A percentile compares a stretch with the other conserved stretches of the same genome.
phyloP scores from a whole-genome alignment of 306 rosid genomes.

The Castanospermum australe region DNA sequence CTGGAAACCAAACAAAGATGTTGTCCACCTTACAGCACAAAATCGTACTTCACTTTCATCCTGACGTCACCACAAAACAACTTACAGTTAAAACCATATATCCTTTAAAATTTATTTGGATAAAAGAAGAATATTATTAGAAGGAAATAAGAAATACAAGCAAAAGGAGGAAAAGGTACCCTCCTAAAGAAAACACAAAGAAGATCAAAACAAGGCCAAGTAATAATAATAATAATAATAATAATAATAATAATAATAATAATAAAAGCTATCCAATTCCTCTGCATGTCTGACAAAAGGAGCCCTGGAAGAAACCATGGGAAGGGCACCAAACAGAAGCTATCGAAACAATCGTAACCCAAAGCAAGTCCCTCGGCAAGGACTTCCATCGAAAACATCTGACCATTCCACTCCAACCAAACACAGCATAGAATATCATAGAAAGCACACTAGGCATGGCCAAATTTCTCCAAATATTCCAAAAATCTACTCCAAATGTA shows the following conservation, averaged over 20 bases:
- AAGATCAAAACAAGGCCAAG: not conserved
- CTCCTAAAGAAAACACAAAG: not conserved
- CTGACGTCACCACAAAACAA: constrained; percentile 48
- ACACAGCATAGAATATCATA: not conserved
- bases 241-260: not conserved
- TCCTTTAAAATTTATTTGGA: not conserved
- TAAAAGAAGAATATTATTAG: not conserved
- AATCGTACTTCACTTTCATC: constrained; percentile 90
- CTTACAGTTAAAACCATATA: not conserved
- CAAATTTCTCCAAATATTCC: not conserved
- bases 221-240: not conserved
- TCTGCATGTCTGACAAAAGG: not conserved
- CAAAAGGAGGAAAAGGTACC: not conserved
- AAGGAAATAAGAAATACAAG: constrained; percentile 9
- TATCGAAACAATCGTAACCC: not conserved
- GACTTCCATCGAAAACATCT: not conserved
- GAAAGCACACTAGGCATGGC: not conserved
- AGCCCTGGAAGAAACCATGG: constrained; percentile 7
- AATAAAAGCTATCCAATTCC: not conserved
- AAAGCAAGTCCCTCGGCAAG: not conserved
- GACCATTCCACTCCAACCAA: not conserved
- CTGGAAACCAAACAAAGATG: constrained; percentile 72
- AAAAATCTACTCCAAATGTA: not conserved
- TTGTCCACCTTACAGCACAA: constrained; percentile 92
- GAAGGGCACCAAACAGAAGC: not conserved